These are phyloP conservation scores for Breviolum minutum DNA, from an alignment of 73 alveolate genomes.

Conservation along the genomic window DNA sequence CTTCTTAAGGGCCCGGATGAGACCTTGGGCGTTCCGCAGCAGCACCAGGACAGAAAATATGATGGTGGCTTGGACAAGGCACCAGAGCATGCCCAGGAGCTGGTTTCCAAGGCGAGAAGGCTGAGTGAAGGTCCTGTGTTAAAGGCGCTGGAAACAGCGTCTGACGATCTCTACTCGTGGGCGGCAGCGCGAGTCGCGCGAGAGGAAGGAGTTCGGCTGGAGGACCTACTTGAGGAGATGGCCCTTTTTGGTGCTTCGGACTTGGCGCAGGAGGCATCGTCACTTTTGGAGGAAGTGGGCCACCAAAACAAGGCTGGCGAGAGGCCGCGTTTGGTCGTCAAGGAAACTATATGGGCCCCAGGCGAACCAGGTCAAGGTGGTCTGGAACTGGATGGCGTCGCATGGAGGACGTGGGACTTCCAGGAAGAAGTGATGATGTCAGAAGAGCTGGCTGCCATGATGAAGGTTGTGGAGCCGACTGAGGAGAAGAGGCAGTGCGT, in stretches of 20 bases:
- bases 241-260: neutral
- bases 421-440: neutral
- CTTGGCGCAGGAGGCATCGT: slow-evolving; percentile 6
- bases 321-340: neutral
- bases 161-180: slow-evolving; percentile 42
- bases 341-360: neutral
- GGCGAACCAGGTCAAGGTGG: neutral
- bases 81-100: neutral
- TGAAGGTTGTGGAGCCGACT: neutral
- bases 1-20: neutral
- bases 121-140: neutral
- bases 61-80: neutral
- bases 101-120: neutral
- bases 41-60: no score
- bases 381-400: neutral
- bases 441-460: slow-evolving; percentile 6
- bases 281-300: neutral
- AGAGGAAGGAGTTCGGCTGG: neutral
- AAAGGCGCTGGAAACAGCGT: neutral
- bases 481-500: slow-evolving; percentile 30
- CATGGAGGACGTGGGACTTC: neutral
- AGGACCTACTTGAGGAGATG: neutral
- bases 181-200: neutral
- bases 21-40: neutral
- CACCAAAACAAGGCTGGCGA: neutral